Base-by-base conservation (phyloP, 2,329 filamentous ascomycete genomes). In the Aulographum hederae region DNA sequence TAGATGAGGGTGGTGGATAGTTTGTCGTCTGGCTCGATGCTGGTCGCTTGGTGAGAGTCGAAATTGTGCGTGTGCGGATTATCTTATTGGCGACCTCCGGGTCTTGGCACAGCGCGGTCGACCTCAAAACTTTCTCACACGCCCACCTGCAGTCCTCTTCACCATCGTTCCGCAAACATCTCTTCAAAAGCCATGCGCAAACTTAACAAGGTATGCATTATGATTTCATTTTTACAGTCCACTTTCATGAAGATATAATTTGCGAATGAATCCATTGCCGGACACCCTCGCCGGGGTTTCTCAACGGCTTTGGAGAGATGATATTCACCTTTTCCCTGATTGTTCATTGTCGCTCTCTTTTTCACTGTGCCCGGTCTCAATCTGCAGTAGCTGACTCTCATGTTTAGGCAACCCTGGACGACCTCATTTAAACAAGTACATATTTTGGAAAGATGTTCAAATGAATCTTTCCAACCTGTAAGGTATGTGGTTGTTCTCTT, bases 271-370 rank as follows among this genome's bases (percentile, higher is more conserved):
- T 69, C 65, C 61, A 56, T 57, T 57, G 62, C 73, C 72, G 85
- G 82, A 81, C 67, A 62, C 78, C 73, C 82, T 77, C 78, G 84
- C 85, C 84, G 71, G 84, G 73, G 79, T 67, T 64, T 78, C 75
- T 67, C 76, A 75, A 84, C 74, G 76, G 65, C 60, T 52, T 60
- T 61, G 67, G 61, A 69, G 56, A 63, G 47, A 50, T 92, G 84
- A 93, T 78, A 91, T 80, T 84, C 60, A 74, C 72, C 70, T 73
- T 86, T 84, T 93, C 93, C 93, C 84, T 92, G 93, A 92, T 93
- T 81, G 84, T 93, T 84, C 93, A 25, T 25, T 25, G n/a, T n/a
- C n/a, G n/a, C 13, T 13, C 10, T 13, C 12, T 8, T 37, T 29
- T 29, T 33, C 16, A 30, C 18, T 31, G 16, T 33, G 23, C 20